Base-by-base conservation (phyloP, 768 basidiomycete genomes). In the Peribolospora baueri region DNA sequence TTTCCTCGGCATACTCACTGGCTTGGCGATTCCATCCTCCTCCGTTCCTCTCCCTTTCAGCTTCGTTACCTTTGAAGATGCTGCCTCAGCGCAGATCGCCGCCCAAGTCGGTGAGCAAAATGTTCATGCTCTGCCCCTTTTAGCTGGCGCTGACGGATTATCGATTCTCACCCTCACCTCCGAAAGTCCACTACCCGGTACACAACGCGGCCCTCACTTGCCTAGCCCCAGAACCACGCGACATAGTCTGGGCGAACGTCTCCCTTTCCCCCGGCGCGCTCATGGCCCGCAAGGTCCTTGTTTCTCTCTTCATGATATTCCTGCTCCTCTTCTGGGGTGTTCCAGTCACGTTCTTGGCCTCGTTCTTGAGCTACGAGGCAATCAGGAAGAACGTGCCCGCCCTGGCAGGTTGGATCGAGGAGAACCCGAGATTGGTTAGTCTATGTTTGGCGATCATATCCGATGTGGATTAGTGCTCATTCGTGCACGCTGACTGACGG, bases 191-290 rank as follows among this genome's bases (percentile, higher is more conserved):
- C 73, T 41, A 90, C 84, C 8, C 74, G 71, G 43, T 51, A 61
- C 64, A 36, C 57, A 60, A 46, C 59, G 64, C 7, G 3, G 53
- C 39, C 51, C 4, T 47, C 42, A 0, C 53, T 38, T 25, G 8
- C 11, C n/a, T 37, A 14, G 88, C 91, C 0, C 91, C 91, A 0
- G 90, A 95, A 65, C 90, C 91, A 7, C 77, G 91, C 50, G 91
- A 97, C 65, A 84, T 97, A 55, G 77, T 95, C 14, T 98, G 93
- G 93, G 72, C 79, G 40, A 88, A 87, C 61, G 81, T 97, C 70
- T 72, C 79, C 2, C 76, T 80, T 25, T 75, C 84, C 0, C 70
- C 71, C 1, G 63, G 72, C 11, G 70, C 76, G 42, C 70, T 78
- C 13, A 73, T 76, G 49, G 71, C 77, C 3, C 79, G 93, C 39